Conservation (phyloP, 176 grass and related monocot genomes). For the Melocanna baccifera region DNA sequence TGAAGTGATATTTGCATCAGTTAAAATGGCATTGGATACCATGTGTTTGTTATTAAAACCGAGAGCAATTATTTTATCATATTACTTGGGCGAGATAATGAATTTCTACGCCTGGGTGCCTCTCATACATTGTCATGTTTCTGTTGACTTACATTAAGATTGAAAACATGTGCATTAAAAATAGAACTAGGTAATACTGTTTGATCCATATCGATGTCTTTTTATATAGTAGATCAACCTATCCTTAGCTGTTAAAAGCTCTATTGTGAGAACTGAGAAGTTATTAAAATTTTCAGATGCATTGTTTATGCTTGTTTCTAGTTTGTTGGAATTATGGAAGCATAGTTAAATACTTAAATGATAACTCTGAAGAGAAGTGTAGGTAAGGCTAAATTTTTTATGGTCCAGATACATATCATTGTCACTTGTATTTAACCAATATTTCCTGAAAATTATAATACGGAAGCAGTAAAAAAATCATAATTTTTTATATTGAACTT, state of each 20-base stretch:
- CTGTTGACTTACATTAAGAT: neutral
- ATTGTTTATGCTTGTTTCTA: slow-evolving; percentile 20
- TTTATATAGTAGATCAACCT: neutral
- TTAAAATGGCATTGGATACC: neutral
- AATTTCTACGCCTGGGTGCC: neutral
- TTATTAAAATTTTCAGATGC: neutral
- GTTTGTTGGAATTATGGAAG: slow-evolving; percentile 3
- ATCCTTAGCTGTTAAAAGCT: neutral
- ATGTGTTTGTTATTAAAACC: neutral
- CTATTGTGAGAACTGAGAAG: slow-evolving; percentile 7
- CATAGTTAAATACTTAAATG: slow-evolving; percentile 11
- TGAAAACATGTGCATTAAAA: neutral
- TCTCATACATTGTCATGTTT: slow-evolving; percentile 12
- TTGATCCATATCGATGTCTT: slow-evolving; percentile 7
- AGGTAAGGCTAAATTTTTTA: slow-evolving; percentile 1
- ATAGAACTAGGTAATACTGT: slow-evolving; percentile 18
- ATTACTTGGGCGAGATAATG: slow-evolving; percentile 2
- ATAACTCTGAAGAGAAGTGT: neutral
- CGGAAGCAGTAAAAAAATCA: neutral
- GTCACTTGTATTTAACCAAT: slow-evolving; percentile 9
- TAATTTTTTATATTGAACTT: neutral
- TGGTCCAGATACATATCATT: slow-evolving; percentile 21
- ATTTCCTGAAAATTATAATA: neutral
- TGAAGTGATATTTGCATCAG: slow-evolving; percentile 12
- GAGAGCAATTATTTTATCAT: neutral